Base-by-base conservation (phyloP, 805 yeast genomes). In the Wickerhamiella parazyma region DNA sequence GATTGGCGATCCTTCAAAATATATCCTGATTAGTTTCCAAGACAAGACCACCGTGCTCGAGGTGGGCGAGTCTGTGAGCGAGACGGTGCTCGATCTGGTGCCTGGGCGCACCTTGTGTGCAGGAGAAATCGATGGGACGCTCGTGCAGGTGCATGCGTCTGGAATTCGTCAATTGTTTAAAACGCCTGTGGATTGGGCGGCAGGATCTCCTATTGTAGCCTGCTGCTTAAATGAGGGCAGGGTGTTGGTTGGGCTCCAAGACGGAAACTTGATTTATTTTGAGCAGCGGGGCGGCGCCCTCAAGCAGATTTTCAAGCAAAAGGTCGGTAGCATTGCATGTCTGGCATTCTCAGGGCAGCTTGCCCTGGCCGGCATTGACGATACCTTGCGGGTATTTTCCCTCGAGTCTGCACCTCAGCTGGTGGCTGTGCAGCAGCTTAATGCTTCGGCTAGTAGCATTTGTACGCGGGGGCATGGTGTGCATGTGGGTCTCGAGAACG, bases 401-500 rank as follows among this genome's bases (percentile, higher is more conserved):
- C 66, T 81, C 1, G 72, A 73, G 42, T 71, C 74, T 0, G 73
- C 72, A 8, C 63, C 87, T 36, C 83, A 76, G 28, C 57, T 71
- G 0, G 51, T 82, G 5, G 67, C 81, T 1, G 66, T 78, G 16
- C 93, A 85, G 58, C 78, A 76, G 1, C 58, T 87, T 18, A 69
- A 78, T 33, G 72, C 85, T 6, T 60, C 69, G 1, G 68, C 72
- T 4, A 53, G 62, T 2, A 57, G 63, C 5, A 57, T 68, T 38
- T 51, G 64, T 11, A 40, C 71, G 14, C 52, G 47, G 9, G 33
- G 31, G 12, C 47, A 64, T 3, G 68, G 63, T 46, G 68, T 82
- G 9, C 93, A 86, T 59, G 71, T 85, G 40, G 96, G 96, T 1
- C 68, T 86, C 67, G 70, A 64, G n/a, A 83, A 77, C 58, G 97